Base-by-base conservation (phyloP, 495 filamentous ascomycete species). In the Durotheca rogersii region DNA sequence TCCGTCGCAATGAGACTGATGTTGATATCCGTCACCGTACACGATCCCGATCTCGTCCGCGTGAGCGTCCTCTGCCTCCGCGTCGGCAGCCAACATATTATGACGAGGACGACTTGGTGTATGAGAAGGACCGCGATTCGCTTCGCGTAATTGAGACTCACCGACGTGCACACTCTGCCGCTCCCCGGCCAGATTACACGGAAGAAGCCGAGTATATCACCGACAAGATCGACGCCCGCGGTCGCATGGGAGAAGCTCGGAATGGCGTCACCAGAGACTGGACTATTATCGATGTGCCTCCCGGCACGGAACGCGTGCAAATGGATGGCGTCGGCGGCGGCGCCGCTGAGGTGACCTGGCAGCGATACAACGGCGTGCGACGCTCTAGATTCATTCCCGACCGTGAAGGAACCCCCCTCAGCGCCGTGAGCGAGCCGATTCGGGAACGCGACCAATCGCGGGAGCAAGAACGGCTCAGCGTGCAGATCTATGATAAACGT, bases 231-330 rank as follows among this genome's bases (percentile, higher is more conserved):
- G 68, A 78, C 33, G 72, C 83, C 14, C 74, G 83, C 7, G 80
- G 72, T 21, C 78, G 75, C 52, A 76, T 81, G 55, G 85, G 84
- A 41, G 85, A 89, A 69, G 85, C 81, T 16, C 77, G 70, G 51
- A 75, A 83, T 59, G 85, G 85, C 45, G 79, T 76, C 18, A 89
- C 85, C 30, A 80, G 73, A 54, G 82, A 87, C 60, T 90, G 87
- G 81, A 73, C 78, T 41, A 87, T 90, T 45, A 80, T 90, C 15
- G 87, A 91, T 65, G 84, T 91, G 20, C 87, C 87, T 4, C 85
- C 86, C 10, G 87, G 87, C 42, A 91, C 86, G 0, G 80, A 84
- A 64, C 74, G 85, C 30, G 86, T 91, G 33, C 73, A 74, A 30
- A 84, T 91, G 79, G 85, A 91, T 58, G 85, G 86, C 48, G 75